These are phyloP conservation scores for Carex littledalei DNA, from an alignment of 176 grass and related monocot species.

Conservation along the genomic window DNA sequence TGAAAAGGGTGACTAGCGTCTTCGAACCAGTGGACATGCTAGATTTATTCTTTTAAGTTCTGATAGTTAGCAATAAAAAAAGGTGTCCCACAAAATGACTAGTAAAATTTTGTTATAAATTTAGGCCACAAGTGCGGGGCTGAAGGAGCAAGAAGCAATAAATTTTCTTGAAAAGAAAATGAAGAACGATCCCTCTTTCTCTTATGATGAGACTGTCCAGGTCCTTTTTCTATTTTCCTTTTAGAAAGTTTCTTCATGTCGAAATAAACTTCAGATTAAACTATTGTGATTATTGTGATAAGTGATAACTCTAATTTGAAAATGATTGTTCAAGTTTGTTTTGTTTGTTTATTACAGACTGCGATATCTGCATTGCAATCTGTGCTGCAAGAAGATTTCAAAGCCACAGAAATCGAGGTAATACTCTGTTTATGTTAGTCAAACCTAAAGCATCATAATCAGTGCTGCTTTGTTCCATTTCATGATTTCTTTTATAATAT, in stretches of 20 bases:
- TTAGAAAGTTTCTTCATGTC: background rate
- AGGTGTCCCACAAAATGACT: background rate
- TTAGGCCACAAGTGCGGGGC: constrained; percentile 96
- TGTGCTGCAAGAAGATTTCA: constrained; percentile 95
- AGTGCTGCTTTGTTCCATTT: background rate
- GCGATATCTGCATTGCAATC: constrained; percentile 91
- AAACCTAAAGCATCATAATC: background rate
- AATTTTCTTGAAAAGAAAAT: constrained; percentile 99
- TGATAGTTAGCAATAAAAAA: background rate
- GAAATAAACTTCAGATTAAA: background rate
- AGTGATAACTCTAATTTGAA: background rate
- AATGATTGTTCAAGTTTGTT: background rate
- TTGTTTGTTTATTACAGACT: constrained; percentile 35
- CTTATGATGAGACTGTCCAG: constrained; percentile 85
- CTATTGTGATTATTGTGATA: background rate
- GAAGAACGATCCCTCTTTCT: constrained; percentile 74
- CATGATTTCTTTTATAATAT: background rate
- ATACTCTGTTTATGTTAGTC: background rate
- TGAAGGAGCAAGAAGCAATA: constrained; percentile 99
- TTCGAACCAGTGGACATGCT: background rate
- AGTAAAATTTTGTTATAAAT: constrained; percentile 1
- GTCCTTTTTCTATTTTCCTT: constrained; percentile 29
- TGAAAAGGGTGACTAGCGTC: background rate
- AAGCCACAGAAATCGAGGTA: constrained; percentile 89
- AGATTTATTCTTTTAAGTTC: background rate